These are phyloP conservation scores for Yamadazyma friedrichii DNA, from an alignment of 1,139 yeast species.

Conservation along the genomic window DNA sequence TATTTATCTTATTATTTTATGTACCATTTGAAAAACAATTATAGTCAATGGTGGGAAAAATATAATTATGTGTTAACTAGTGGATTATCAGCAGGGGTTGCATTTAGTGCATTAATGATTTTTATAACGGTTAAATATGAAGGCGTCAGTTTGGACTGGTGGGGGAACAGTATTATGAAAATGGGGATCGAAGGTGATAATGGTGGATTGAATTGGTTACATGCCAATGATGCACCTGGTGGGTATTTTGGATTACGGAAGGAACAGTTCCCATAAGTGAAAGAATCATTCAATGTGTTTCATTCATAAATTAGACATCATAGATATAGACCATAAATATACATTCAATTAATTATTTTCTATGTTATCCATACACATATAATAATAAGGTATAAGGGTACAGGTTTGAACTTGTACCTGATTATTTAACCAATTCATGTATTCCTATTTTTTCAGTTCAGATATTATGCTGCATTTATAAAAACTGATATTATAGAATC, in stretches of 20 bases:
- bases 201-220: conserved; percentile 30
- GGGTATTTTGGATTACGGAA: conserved; percentile 46
- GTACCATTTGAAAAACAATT: conserved; percentile 49
- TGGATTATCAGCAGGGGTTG: conserved; percentile 60
- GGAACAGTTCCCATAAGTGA: conserved; percentile 30
- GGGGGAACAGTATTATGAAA: conserved; percentile 54
- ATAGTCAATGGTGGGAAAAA: conserved; percentile 60
- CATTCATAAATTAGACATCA: background rate
- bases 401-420: too few species aligned
- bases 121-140: conserved; percentile 56
- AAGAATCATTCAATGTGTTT: background rate
- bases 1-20: conserved; percentile 51
- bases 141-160: conserved; percentile 46
- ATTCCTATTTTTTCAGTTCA: too few species aligned
- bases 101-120: conserved; percentile 53
- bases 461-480: too few species aligned
- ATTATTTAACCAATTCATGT: too few species aligned
- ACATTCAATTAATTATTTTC: background rate
- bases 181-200: conserved; percentile 46
- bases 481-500: background rate
- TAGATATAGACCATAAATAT: background rate
- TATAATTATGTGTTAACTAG: conserved; percentile 61
- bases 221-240: conserved; percentile 35
- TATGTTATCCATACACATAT: too few species aligned
- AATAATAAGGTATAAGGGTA: too few species aligned